These are phyloP conservation scores for Backusella macrospora DNA, from an alignment of 192 early-diverging fungal genomes.

Conservation along the genomic window DNA sequence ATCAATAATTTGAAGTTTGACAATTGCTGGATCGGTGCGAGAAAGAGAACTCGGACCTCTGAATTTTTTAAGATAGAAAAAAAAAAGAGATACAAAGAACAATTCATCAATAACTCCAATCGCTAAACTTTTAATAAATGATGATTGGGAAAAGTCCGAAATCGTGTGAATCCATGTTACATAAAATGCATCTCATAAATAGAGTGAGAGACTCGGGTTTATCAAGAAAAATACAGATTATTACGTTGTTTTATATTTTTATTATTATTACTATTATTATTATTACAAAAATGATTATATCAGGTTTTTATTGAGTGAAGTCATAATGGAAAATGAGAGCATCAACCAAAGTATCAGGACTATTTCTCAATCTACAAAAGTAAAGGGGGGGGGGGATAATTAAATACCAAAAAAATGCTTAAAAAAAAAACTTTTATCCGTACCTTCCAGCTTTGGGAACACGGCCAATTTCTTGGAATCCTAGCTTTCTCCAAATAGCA, in stretches of 20 bases:
- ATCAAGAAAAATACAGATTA: not conserved
- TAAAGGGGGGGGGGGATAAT: not conserved
- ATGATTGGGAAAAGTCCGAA: too few species aligned
- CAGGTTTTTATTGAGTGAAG: constrained; percentile 45
- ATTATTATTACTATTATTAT: not conserved
- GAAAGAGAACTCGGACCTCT: too few species aligned
- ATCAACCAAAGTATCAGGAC: constrained; percentile 60
- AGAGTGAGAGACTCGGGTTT: not conserved
- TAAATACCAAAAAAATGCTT: not conserved
- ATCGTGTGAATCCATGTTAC: not conserved
- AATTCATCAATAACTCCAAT: too few species aligned
- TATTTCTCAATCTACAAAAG: constrained; percentile 38
- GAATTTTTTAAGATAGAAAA: too few species aligned
- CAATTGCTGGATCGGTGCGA: too few species aligned
- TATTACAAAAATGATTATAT: not conserved
- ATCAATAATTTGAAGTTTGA: too few species aligned
- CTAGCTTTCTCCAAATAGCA: constrained; percentile 62
- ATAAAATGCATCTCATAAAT: not conserved
- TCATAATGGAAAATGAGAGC: constrained; percentile 81
- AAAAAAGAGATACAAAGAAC: too few species aligned
- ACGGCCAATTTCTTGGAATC: constrained; percentile 69
- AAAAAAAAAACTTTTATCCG: constrained; percentile 16
- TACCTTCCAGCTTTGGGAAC: constrained; percentile 68
- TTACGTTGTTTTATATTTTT: not conserved
- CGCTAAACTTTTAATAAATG: too few species aligned